Percentiles rank a stretch among this genome's conserved stretches.
phyloP scores from a whole-genome alignment of 2,329 filamentous ascomycete genomes.

The Epicoccum sorghinum region DNA sequence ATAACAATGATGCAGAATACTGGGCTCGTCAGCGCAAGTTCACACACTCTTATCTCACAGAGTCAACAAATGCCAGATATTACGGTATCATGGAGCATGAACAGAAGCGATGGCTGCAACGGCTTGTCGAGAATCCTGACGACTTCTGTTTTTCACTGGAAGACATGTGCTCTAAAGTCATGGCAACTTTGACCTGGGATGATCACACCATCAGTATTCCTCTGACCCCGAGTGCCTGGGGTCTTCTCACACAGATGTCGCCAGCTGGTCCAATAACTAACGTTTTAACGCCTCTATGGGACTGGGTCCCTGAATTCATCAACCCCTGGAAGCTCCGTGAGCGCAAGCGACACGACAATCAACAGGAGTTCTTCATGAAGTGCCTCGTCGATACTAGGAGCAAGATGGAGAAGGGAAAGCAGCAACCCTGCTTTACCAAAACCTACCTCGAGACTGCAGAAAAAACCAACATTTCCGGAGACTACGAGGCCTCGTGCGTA shows the following conservation, averaged over 20 bases:
- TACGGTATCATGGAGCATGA: slow-evolving; percentile 60
- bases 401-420: slow-evolving; percentile 41
- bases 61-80: slow-evolving; percentile 53
- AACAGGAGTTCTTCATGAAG: slow-evolving; percentile 61
- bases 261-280: slow-evolving; percentile 65
- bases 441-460: slow-evolving; percentile 46
- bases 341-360: slow-evolving; percentile 59
- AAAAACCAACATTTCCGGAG: slow-evolving; percentile 48
- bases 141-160: slow-evolving; percentile 59
- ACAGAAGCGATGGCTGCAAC: slow-evolving; percentile 59
- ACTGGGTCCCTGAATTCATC: slow-evolving; percentile 54
- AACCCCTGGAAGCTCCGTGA: slow-evolving; percentile 63
- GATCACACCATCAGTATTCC: slow-evolving; percentile 56
- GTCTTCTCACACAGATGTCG: slow-evolving; percentile 64
- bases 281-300: slow-evolving; percentile 61
- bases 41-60: slow-evolving; percentile 59
- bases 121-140: slow-evolving; percentile 58
- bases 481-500: slow-evolving; percentile 48
- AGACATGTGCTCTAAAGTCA: slow-evolving; percentile 64
- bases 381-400: slow-evolving; percentile 48
- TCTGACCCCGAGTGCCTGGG: slow-evolving; percentile 60
- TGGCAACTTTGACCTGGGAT: slow-evolving; percentile 62
- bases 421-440: slow-evolving; percentile 41
- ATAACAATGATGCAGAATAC: slow-evolving; percentile 50
- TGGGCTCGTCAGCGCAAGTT: slow-evolving; percentile 62